Base-by-base conservation (phyloP, 495 filamentous ascomycete species). In the Hypoxylon rickii region DNA sequence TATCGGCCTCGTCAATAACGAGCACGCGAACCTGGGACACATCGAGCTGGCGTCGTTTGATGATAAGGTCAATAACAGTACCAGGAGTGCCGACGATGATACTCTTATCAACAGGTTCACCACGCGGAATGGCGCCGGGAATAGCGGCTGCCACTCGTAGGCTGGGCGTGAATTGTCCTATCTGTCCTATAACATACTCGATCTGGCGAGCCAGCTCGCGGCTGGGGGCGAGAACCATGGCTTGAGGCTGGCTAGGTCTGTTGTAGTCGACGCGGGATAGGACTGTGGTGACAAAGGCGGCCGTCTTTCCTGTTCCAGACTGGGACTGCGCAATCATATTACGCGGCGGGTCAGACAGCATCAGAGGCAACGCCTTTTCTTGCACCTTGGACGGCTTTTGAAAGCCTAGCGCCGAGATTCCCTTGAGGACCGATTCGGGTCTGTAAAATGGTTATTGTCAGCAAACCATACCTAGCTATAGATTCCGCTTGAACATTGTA, bases 301-400 rank as follows among this genome's bases (percentile, higher is more conserved):
- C 95, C 7, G 95, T 99, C 76, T 99, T 99, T 51, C 95, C 95
- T 11, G 95, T 99, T 55, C 95, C 95, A 3, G 95, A 98, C 73
- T 99, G 95, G 20, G 94, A 97, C 69, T 99, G 95, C 16, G 91
- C 94, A 54, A 99, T 93, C 78, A 97, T 86, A 71, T 97, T 97
- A 34, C 76, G 80, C 0, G 93, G 88, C 12, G 92, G 92, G 61
- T 96, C 81, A 56, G 75, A 65, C 55, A 98, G 79, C 51, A 98
- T 85, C 15, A 98, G 80, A 13, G 94, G 95, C 2, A 98, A 79
- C 1, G 93, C 93, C 46, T 84, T 86, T 70, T 96, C 94, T 73
- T 98, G 94, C 65, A 98, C 92, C 75, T 97, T 97, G 20, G 93
- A 97, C 0, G 94, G 94, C 72, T 95, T 96, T 63, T 83, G 82